A percentile compares a stretch with the other conserved stretches of the same genome.
Evolutionary conservation across 768 basidiomycete genomes (phyloP).

Genomic region (Clavulina sp.): DNA sequence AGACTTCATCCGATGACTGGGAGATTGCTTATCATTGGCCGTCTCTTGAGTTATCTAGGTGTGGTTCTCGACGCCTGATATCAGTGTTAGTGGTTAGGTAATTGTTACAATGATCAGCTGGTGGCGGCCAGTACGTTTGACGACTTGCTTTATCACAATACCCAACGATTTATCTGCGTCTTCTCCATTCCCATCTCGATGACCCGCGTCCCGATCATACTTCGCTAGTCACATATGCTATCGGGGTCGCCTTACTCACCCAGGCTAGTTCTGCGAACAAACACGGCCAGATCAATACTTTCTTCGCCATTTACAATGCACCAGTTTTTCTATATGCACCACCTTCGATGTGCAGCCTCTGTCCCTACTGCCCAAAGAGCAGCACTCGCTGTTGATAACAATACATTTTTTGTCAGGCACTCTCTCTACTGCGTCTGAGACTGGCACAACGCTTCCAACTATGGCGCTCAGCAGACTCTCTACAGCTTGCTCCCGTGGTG

Average conservation of each 20-base stretch:
- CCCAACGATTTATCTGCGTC: not conserved
- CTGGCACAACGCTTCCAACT: constrained; percentile 25
- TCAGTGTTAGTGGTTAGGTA: not conserved
- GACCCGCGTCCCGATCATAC: not conserved
- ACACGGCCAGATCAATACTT: constrained; percentile 23
- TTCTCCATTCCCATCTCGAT: too few relatives aligned
- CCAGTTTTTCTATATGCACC: constrained; percentile 25
- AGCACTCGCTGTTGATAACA: constrained; percentile 28
- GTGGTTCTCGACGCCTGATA: constrained; percentile 35
- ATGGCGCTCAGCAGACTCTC: constrained; percentile 28
- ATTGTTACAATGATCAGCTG: not conserved
- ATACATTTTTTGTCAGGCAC: constrained; percentile 28
- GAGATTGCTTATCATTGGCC: too few relatives aligned
- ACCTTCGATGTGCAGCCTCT: constrained; percentile 28
- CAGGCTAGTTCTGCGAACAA: constrained; percentile 23
- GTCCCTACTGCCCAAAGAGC: constrained; percentile 25
- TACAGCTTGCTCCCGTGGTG: constrained; percentile 32
- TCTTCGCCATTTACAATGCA: constrained; percentile 31
- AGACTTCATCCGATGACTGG: too few relatives aligned
- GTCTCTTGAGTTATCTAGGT: constrained; percentile 34
- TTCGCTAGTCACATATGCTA: not conserved
- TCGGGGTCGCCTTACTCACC: not conserved
- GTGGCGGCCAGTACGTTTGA: not conserved
- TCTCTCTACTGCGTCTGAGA: constrained; percentile 2
- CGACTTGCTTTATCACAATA: not conserved